Evolutionary conservation across 768 basidiomycete genomes (phyloP), one percentile per base, ranked within the genome.

Genomic region (Arthromyces matolae): DNA sequence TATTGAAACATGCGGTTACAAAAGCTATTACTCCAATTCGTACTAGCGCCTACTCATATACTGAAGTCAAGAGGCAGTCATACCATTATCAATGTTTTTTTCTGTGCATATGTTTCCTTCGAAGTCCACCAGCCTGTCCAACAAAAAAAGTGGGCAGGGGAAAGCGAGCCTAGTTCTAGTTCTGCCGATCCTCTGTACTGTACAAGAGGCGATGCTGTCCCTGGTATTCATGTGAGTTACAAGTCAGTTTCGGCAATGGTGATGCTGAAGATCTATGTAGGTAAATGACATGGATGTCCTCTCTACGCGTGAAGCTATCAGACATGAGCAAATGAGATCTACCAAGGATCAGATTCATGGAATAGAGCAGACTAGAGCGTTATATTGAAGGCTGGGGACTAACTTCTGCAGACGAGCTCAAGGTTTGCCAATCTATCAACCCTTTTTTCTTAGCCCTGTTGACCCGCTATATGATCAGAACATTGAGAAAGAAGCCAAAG

Each of bases 201-300:
- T 71, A 95, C 89, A 31, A 89, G 95, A 58, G 95, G 95, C 47
- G 95, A 99, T 72, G 86, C 88, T 68, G 97, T 98, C 59, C 93
- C 95, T 38, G 95, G 95, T 65, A 72, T 98, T 51, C 93, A 95
- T 76, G 89, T 89, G 14, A 22, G 4, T 27, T 7, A 27, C 16
- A 8, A 18, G 1, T 3, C 19, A 40, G 8, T 25, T 10, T n/a
- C n/a, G n/a, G n/a, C 25, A 12, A n/a, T 41, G 24, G 4, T 12
- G 14, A n/a, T n/a, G 24, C 25, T 41, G 8, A 8, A 41, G 8
- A 27, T 13, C 4, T 18, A 41, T 13, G 2, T 16, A 47, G 47
- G 47, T 48, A 46, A 98, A 98, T 68, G 95, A 89, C 44, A 98
- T 98, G 95, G 95, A 98, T 67, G 91, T 98, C 68, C 86, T 98